These are phyloP conservation scores for Cicer yamashitae DNA, from an alignment of 306 rosid genomes.

Conservation along the genomic window DNA sequence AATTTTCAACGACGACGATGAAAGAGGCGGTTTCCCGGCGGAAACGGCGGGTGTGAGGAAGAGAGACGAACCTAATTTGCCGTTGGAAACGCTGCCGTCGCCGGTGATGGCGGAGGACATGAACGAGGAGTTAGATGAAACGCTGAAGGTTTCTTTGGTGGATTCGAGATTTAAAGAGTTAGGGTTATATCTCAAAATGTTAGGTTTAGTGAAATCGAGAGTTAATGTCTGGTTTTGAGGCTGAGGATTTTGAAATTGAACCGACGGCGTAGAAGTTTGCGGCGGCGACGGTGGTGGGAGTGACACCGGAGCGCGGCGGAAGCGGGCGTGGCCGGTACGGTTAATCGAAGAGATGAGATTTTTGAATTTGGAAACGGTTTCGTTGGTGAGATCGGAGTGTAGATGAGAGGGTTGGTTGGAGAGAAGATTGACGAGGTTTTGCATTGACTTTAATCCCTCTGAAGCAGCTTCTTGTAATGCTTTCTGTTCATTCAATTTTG, in stretches of 20 bases:
- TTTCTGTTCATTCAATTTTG: constrained; percentile 64
- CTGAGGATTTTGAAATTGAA: background rate
- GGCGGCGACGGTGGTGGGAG: background rate
- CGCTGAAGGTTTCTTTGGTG: constrained; percentile 71
- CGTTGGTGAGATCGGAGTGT: constrained; percentile 66
- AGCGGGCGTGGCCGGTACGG: constrained; percentile 91
- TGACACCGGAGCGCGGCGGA: constrained; percentile 75
- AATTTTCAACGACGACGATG: constrained; percentile 58
- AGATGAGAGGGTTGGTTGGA: constrained; percentile 55
- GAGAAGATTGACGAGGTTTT: constrained; percentile 57
- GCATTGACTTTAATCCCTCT: constrained; percentile 75
- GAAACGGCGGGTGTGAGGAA: constrained; percentile 53
- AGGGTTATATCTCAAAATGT: constrained; percentile 51
- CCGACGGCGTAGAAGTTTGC: background rate
- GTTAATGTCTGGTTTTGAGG: background rate
- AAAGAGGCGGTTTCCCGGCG: constrained; percentile 70
- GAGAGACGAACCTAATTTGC: constrained; percentile 61
- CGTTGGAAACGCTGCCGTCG: constrained; percentile 83
- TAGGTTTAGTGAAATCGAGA: constrained; percentile 76
- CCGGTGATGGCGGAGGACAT: constrained; percentile 91
- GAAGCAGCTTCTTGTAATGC: constrained; percentile 84
- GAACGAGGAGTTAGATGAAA: constrained; percentile 82
- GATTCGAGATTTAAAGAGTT: constrained; percentile 56
- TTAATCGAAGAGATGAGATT: constrained; percentile 64
- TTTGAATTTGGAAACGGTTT: constrained; percentile 71